These are phyloP conservation scores for Aspergillus sp. DNA, from an alignment of 2,329 filamentous ascomycete species.

Conservation along the genomic window DNA sequence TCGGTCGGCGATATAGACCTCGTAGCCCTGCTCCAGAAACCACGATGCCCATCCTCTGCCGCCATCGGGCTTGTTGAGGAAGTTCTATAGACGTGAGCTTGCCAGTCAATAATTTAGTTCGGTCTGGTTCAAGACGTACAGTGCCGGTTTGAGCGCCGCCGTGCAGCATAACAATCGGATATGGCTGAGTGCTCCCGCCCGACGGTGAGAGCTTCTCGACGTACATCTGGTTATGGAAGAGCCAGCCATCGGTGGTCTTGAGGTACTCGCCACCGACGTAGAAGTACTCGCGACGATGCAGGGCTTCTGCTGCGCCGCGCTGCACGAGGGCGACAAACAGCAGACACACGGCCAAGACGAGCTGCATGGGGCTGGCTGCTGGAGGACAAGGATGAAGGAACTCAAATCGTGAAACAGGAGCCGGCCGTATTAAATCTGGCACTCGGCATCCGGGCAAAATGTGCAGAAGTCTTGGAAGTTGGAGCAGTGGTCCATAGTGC, in stretches of 20 bases:
- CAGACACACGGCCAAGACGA: neutral
- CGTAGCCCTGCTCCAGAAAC: slow-evolving; percentile 48
- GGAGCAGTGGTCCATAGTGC: no score
- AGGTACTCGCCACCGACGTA: slow-evolving; percentile 32
- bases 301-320: neutral
- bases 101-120: no score
- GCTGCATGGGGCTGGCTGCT: neutral
- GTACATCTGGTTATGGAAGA: slow-evolving; percentile 32
- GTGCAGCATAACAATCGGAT: slow-evolving; percentile 35
- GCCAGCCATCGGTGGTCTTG: slow-evolving; percentile 14
- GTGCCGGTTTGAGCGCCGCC: slow-evolving; percentile 34
- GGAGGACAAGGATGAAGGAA: neutral
- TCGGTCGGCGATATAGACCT: slow-evolving; percentile 47
- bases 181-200: slow-evolving; percentile 17
- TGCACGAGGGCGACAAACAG: neutral
- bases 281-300: slow-evolving; percentile 23
- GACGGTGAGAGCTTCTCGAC: slow-evolving; percentile 33
- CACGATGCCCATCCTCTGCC: slow-evolving; percentile 49
- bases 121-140: slow-evolving; percentile 14
- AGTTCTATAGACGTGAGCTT: slow-evolving; percentile 35
- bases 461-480: no score
- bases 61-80: slow-evolving; percentile 51
- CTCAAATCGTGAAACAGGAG: neutral
- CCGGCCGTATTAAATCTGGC: neutral
- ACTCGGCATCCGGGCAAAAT: no score